Evolutionary conservation across 2,329 filamentous ascomycete genomes (phyloP).

Genomic region (Ophiostoma triangulosporum): DNA sequence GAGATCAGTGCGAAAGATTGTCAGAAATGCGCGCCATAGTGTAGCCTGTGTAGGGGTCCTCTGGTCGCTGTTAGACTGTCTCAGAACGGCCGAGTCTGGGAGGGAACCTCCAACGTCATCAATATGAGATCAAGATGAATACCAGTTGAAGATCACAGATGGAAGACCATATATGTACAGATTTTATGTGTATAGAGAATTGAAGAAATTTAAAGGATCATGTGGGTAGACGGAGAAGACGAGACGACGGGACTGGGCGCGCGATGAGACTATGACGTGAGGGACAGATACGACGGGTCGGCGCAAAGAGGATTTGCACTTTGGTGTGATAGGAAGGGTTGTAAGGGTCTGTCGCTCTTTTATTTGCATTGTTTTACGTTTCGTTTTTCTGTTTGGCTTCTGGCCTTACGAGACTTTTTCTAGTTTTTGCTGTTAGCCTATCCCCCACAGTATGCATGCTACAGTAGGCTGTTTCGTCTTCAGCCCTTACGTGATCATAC

Average conservation of each 20-base stretch:
- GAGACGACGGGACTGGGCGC: background rate
- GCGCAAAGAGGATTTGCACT: no score
- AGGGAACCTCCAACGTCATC: no score
- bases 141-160: no score
- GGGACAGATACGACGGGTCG: no score
- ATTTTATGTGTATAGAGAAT: background rate
- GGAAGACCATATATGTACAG: background rate
- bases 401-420: no score
- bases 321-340: background rate
- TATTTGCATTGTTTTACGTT: background rate
- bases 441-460: no score
- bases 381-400: background rate
- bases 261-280: no score
- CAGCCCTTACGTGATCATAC: no score
- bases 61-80: no score
- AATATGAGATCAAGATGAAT: no score
- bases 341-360: background rate
- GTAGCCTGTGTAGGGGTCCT: background rate
- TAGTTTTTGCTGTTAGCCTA: background rate
- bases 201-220: background rate
- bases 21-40: conserved; percentile 3
- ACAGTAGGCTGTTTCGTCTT: no score
- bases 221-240: background rate
- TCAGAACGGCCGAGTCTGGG: no score
- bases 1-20: conserved; percentile 3